phyloP scores from a whole-genome alignment of 2,329 filamentous ascomycete genomes.

The Colletotrichum chrysophilum region DNA sequence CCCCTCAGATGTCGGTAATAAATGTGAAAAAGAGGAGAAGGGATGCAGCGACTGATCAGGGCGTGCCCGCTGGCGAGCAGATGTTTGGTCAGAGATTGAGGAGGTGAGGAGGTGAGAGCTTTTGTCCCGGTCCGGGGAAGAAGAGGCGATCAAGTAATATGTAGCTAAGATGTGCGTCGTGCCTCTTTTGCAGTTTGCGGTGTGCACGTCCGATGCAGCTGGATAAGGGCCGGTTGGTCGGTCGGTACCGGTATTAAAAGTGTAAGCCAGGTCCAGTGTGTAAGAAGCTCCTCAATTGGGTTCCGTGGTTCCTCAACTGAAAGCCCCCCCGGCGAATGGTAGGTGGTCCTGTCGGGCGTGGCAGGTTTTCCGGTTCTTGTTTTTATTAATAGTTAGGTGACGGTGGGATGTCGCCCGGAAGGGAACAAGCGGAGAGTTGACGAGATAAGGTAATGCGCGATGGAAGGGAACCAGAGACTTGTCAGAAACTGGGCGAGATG shows the following conservation, averaged over 20 bases:
- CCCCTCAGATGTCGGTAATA: constrained; percentile 14
- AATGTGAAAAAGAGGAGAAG: constrained; percentile 19
- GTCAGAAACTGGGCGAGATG: neutral
- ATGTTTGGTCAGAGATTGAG: constrained; percentile 20
- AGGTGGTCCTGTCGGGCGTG: neutral
- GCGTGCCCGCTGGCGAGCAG: constrained; percentile 6
- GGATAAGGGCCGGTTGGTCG: neutral
- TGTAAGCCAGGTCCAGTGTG: neutral
- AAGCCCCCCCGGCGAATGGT: neutral
- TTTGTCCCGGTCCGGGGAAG: neutral
- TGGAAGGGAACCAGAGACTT: neutral
- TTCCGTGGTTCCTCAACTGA: neutral
- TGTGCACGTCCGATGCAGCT: constrained; percentile 20
- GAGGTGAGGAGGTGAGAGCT: neutral
- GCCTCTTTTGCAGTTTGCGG: constrained; percentile 14
- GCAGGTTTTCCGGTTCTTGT: neutral
- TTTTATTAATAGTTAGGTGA: constrained; percentile 7
- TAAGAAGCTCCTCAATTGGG: neutral
- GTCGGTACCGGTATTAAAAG: neutral
- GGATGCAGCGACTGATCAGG: neutral
- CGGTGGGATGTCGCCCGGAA: neutral
- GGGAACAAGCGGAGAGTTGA: neutral
- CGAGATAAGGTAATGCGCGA: constrained; percentile 6
- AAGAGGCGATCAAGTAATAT: constrained; percentile 12
- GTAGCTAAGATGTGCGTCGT: neutral